Conservation (phyloP, 176 grass and related monocot genomes). For the Thalia dealbata region DNA sequence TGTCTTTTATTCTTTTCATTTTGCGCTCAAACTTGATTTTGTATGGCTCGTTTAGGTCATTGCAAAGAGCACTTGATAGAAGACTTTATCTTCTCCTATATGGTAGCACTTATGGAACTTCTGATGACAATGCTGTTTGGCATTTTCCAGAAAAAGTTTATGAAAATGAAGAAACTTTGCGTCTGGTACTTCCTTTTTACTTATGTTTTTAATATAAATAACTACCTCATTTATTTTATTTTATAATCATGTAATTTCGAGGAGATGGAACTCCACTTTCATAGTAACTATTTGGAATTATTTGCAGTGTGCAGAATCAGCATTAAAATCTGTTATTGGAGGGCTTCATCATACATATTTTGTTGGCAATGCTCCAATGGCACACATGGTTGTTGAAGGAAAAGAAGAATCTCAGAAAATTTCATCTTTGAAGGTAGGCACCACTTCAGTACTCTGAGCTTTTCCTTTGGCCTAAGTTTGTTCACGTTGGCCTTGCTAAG, state of each 20-base stretch:
- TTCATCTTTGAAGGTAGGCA: constrained; percentile 57
- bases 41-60: constrained; percentile 41
- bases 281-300: background rate
- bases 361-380: constrained; percentile 96
- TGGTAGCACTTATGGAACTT: constrained; percentile 43
- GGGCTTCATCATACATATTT: constrained; percentile 77
- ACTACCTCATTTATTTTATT: background rate
- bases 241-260: background rate
- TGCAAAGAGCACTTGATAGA: constrained; percentile 77
- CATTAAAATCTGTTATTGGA: constrained; percentile 69
- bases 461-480: background rate
- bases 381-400: constrained; percentile 58
- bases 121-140: constrained; percentile 63
- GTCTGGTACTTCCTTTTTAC: constrained; percentile 34
- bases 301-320: constrained; percentile 84
- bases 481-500: background rate
- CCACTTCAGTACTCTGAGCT: background rate
- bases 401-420: constrained; percentile 24
- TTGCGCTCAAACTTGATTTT: background rate
- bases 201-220: background rate
- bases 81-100: constrained; percentile 92
- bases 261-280: background rate
- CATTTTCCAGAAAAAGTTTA: constrained; percentile 95
- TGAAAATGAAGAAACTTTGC: constrained; percentile 77
- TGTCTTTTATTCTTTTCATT: background rate